Conservation (phyloP, 2,329 filamentous ascomycete genomes). For the Xylaria arbuscula region DNA sequence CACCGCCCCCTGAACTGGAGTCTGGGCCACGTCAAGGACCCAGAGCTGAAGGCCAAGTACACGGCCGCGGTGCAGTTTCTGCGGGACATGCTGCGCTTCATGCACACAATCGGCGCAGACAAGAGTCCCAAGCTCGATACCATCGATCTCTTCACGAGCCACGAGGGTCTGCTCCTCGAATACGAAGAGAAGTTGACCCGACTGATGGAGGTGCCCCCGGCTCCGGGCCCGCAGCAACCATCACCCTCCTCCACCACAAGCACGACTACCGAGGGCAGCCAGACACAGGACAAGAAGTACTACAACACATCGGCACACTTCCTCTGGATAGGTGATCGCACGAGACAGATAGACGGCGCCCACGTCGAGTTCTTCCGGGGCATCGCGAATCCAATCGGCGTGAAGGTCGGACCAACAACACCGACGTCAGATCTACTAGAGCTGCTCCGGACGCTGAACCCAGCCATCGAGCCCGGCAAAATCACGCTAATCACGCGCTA, state of each 20-base stretch:
- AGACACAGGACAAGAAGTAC: constrained; percentile 66
- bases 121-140: constrained; percentile 86
- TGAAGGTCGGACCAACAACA: constrained; percentile 94
- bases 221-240: constrained; percentile 46
- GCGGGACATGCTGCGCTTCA: constrained; percentile 91
- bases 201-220: constrained; percentile 71
- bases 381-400: constrained; percentile 93
- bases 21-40: constrained; percentile 88
- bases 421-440: constrained; percentile 77
- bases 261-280: constrained; percentile 43
- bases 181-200: constrained; percentile 93
- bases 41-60: constrained; percentile 86
- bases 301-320: constrained; percentile 97
- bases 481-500: constrained; percentile 97
- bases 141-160: constrained; percentile 93
- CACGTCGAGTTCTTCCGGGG: constrained; percentile 99
- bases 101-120: constrained; percentile 91
- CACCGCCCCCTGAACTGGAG: constrained; percentile 96
- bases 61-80: constrained; percentile 85
- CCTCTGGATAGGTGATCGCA: constrained; percentile 98
- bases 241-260: constrained; percentile 7
- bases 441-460: constrained; percentile 88
- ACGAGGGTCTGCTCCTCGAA: constrained; percentile 92
- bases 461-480: constrained; percentile 83
- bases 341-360: constrained; percentile 89